These are phyloP conservation scores for Eutrema yunnanense DNA, from an alignment of 345 rosid species.

Conservation along the genomic window DNA sequence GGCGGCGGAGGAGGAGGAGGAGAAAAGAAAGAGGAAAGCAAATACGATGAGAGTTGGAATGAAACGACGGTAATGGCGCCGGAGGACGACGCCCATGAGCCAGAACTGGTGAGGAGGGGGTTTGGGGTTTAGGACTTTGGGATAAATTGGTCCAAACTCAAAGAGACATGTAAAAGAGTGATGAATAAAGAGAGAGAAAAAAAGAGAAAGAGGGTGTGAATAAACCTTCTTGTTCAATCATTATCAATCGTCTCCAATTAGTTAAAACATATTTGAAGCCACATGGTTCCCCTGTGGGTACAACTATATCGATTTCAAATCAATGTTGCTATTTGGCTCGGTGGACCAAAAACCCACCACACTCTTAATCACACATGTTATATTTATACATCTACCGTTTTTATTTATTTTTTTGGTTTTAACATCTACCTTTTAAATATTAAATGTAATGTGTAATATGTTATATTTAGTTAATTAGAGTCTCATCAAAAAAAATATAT, in stretches of 20 bases:
- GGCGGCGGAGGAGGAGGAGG: neutral
- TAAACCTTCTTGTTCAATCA: neutral
- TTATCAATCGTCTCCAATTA: conserved; percentile 3
- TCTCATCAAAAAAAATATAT: too few species aligned
- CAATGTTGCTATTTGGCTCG: neutral
- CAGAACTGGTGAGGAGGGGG: neutral
- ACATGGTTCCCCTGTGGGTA: neutral
- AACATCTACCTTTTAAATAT: too few species aligned
- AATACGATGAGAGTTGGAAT: neutral
- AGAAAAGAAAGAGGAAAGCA: neutral
- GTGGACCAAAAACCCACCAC: conserved; percentile 1
- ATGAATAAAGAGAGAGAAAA: neutral
- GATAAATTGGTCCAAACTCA: neutral
- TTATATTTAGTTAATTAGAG: neutral
- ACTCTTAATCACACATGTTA: neutral
- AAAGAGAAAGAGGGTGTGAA: neutral
- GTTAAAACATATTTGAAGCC: neutral
- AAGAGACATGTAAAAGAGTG: neutral
- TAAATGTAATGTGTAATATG: neutral
- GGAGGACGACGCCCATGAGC: conserved; percentile 13
- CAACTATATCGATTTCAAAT: neutral
- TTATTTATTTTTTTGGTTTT: too few species aligned
- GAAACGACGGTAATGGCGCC: neutral
- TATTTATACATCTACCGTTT: neutral
- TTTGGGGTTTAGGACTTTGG: conserved; percentile 5